Percentiles rank a stretch among this genome's conserved stretches.
phyloP scores from a whole-genome alignment of 106 monocot species.

The Amphibolis antarctica region DNA sequence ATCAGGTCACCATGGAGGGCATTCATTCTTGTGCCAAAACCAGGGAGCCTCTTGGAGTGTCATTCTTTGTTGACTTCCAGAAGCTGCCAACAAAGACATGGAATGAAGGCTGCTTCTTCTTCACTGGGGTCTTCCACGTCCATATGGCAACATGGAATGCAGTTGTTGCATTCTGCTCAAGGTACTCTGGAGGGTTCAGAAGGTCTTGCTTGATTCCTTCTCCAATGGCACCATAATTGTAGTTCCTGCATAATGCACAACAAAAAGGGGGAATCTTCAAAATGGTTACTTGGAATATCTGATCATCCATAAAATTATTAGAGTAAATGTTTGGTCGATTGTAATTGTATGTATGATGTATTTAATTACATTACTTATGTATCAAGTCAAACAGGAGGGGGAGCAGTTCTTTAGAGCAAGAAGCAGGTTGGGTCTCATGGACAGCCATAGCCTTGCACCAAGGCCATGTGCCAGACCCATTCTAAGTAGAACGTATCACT shows the following conservation, averaged over 20 bases:
- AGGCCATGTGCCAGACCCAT: too few relatives aligned
- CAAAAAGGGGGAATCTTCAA: too few relatives aligned
- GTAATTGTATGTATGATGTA: too few relatives aligned
- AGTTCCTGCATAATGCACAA: slow-evolving; percentile 33
- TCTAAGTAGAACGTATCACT: too few relatives aligned
- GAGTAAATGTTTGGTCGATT: background rate
- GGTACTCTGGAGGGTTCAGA: slow-evolving; percentile 70
- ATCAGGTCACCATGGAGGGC: slow-evolving; percentile 55
- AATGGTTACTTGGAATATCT: background rate
- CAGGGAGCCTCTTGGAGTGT: slow-evolving; percentile 83
- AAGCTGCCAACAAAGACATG: slow-evolving; percentile 82
- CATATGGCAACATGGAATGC: slow-evolving; percentile 86
- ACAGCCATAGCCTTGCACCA: background rate
- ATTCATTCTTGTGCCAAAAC: slow-evolving; percentile 91
- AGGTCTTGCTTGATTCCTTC: slow-evolving; percentile 44
- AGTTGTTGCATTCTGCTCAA: slow-evolving; percentile 83
- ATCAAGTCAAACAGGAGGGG: too few relatives aligned
- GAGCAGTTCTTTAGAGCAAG: too few relatives aligned
- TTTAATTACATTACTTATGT: too few relatives aligned
- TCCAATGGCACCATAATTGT: slow-evolving; percentile 40
- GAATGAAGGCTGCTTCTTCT: slow-evolving; percentile 90
- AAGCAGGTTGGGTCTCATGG: too few relatives aligned
- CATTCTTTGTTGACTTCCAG: slow-evolving; percentile 94
- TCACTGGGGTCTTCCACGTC: slow-evolving; percentile 86
- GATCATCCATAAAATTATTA: background rate